Base-by-base conservation (phyloP, 768 basidiomycete genomes). In the Butyriboletus loyo region DNA sequence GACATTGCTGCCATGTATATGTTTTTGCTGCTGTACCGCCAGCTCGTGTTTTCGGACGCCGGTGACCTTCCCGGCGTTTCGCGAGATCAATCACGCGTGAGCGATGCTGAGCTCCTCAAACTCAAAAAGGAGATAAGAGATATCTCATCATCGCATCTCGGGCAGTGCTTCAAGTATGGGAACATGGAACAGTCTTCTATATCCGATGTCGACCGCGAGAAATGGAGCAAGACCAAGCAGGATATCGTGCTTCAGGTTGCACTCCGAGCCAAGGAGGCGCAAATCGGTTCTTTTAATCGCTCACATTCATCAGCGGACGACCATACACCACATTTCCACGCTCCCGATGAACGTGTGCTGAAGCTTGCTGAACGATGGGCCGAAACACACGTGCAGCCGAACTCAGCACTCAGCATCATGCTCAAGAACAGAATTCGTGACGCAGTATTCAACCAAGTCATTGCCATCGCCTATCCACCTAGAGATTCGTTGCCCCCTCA, bases 91-190 rank as follows among this genome's bases (percentile, higher is more conserved):
- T 64, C 74, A 46, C 74, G 73, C 64, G 67, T 80, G 47, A 79
- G 76, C 58, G 80, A 80, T 38, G 70, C 68, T 34, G 82, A 84
- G 36, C 68, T 91, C 54, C 65, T 78, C 55, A 74, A 73, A 57
- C 70, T 93, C 42, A 88, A 91, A 70, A 77, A 77, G 59, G 90
- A 93, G 71, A 82, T 92, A 56, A 80, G 85, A 65, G 86, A 85
- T 63, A 82, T 86, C 47, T 58, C 66, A 21, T 81, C 84, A 7
- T 70, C 77, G 40, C 79, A 80, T 51, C 76, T 87, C 34, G 88
- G 86, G 11, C 73, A 75, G 54, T 85, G 84, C 60, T 83, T 88
- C 68, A 62, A 56, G 59, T 64, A 63, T 54, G 68, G 58, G 22
- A 61, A 55, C 59, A 49, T 54, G 62, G 70, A 55, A 40, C 60